Percentiles rank a stretch among this genome's conserved stretches.
Evolutionary conservation across 495 filamentous ascomycete species (phyloP).

Genomic region (Annulohypoxylon stygium): DNA sequence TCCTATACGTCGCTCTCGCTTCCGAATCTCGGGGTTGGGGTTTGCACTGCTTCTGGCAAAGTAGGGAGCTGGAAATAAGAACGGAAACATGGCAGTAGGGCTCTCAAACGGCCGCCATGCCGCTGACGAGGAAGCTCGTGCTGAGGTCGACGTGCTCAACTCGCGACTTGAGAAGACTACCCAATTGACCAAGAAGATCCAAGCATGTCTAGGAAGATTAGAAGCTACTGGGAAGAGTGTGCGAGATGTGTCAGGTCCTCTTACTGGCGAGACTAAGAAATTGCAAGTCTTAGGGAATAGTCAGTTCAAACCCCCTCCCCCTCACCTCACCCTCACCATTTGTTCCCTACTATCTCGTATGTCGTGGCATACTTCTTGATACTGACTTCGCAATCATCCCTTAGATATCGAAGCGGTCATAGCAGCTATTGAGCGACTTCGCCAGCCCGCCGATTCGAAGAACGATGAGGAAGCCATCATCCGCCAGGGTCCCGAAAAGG

Average conservation of each 20-base stretch:
- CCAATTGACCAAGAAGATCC: constrained; percentile 91
- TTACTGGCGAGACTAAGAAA: constrained; percentile 91
- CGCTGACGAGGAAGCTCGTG: constrained; percentile 72
- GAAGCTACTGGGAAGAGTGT: constrained; percentile 90
- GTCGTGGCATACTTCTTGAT: constrained; percentile 2
- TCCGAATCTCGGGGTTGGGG: background rate
- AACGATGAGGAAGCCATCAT: constrained; percentile 92
- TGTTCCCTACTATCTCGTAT: background rate
- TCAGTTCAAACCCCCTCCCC: constrained; percentile 52
- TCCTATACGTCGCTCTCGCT: background rate
- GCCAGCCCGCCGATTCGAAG: constrained; percentile 88
- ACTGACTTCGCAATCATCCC: constrained; percentile 18
- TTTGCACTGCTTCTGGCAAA: background rate
- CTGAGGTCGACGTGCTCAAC: constrained; percentile 75
- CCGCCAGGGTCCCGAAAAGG: constrained; percentile 82
- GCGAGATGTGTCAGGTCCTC: constrained; percentile 89
- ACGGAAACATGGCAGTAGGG: constrained; percentile 60
- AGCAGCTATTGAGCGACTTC: constrained; percentile 86
- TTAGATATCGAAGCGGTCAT: constrained; percentile 86
- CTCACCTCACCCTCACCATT: no score
- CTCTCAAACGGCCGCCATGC: constrained; percentile 61
- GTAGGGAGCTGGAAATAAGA: background rate
- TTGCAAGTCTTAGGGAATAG: constrained; percentile 86
- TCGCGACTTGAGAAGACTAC: constrained; percentile 73
- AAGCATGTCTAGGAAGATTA: constrained; percentile 84